Evolutionary conservation across 2,329 filamentous ascomycete species (phyloP), one percentile per base, ranked within the genome.

Genomic region (Plenodomus biglobosus): DNA sequence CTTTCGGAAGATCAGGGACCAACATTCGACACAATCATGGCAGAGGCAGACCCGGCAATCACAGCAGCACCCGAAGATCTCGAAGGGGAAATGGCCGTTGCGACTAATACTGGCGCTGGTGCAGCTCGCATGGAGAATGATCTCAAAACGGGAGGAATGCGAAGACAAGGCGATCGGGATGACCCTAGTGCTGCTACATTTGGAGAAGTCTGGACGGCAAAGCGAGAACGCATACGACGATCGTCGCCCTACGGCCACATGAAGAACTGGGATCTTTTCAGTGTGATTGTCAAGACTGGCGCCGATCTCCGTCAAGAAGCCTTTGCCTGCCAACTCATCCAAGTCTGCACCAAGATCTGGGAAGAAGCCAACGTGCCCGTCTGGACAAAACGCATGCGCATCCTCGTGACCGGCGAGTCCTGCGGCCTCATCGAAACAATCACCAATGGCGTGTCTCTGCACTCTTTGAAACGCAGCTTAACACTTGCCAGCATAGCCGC

Each of bases 371-470:
- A 79, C 20, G 83, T 88, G 24, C 81, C 86, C 30, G 89, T 94
- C n/a, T 94, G 90, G 89, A 87, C 92, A 17, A 92, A 92, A 73
- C 79, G 87, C 49, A 94, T 94, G 89, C 84, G 88, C 44, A 94
- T 94, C 44, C 76, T 94, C 43, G 89, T 94, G 35, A 92, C 88
- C 4, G 89, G 89, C 52, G 89, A 92, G 74, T 89, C 87, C 8
- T 92, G 87, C 1, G 89, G 89, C 2, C 80, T 94, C 39, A 89
- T 94, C 58, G 89, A 94, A 75, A 94, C 89, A 4, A 94, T 94
- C 62, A 92, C 88, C 34, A 92, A 92, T 59, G 89, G 90, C 38
- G 88, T 94, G 11, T 92, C 88, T n/a, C 76, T 94, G 38, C 89
- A 94, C 71, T 92, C 88, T 2, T 78, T 94, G 53, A 92, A 94